A percentile compares a stretch with the other conserved stretches of the same genome.
These are phyloP conservation scores for barrel medic (Medicago truncatula) DNA, from an alignment of 306 rosid genomes.

Conservation along the genomic window DNA sequence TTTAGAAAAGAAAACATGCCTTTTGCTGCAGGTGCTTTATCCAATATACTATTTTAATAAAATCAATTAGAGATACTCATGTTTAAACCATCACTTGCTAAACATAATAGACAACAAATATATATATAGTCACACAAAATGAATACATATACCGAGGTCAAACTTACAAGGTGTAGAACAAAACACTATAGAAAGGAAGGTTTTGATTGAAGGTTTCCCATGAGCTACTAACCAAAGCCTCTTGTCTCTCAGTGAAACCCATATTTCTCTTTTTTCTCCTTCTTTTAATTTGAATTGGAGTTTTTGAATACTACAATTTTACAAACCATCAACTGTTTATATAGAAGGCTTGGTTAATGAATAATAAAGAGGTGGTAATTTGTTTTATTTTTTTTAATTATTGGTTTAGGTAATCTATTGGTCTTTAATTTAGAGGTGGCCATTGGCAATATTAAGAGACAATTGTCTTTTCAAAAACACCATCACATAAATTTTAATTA, in stretches of 20 bases:
- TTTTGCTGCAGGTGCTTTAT: constrained; percentile 44
- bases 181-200: constrained; percentile 27
- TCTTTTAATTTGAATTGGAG: not conserved
- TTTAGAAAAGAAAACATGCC: constrained; percentile 42
- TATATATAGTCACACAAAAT: too few species aligned
- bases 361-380: not conserved
- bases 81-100: not conserved
- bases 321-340: not conserved
- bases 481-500: not conserved
- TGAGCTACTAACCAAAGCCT: constrained; percentile 40
- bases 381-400: not conserved
- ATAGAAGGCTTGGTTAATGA: not conserved
- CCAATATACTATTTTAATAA: constrained; percentile 40
- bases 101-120: not conserved
- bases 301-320: not conserved
- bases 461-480: not conserved
- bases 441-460: not conserved
- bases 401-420: not conserved
- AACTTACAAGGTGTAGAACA: constrained; percentile 43
- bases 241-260: constrained; percentile 41
- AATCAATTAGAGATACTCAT: not conserved
- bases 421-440: not conserved
- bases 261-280: not conserved
- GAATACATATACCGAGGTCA: too few species aligned
- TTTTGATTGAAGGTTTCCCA: constrained; percentile 36